Percentiles rank a stretch among this genome's conserved stretches.
These are phyloP conservation scores for Arthrobotrys musiformis DNA, from an alignment of 2,329 filamentous ascomycete genomes.

Conservation along the genomic window DNA sequence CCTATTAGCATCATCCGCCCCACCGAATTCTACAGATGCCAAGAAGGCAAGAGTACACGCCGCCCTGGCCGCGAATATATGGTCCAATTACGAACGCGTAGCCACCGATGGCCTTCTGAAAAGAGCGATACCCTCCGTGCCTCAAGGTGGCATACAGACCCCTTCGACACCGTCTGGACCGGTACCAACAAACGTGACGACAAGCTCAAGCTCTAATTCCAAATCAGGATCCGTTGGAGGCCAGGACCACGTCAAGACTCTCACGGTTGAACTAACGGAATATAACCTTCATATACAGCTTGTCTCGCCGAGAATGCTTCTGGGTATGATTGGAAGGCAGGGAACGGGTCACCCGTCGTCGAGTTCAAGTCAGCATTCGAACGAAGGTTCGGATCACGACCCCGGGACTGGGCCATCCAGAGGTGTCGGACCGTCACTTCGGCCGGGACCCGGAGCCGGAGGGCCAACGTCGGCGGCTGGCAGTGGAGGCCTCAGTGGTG, in stretches of 20 bases:
- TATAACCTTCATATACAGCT: slow-evolving; percentile 59
- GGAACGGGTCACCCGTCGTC: slow-evolving; percentile 56
- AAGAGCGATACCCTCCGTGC: slow-evolving; percentile 48
- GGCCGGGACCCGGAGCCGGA: slow-evolving; percentile 23
- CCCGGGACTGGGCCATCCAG: slow-evolving; percentile 44
- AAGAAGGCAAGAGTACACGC: slow-evolving; percentile 59
- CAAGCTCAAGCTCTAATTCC: background rate
- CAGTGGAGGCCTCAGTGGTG: slow-evolving; percentile 48
- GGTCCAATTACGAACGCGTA: slow-evolving; percentile 58
- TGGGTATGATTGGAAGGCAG: slow-evolving; percentile 59
- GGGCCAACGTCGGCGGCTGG: slow-evolving; percentile 48
- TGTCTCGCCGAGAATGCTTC: slow-evolving; percentile 57
- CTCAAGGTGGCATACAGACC: slow-evolving; percentile 22
- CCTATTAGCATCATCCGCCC: slow-evolving; percentile 58
- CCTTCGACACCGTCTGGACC: slow-evolving; percentile 23
- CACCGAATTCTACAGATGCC: slow-evolving; percentile 58
- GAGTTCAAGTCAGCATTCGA: slow-evolving; percentile 58
- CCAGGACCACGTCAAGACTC: slow-evolving; percentile 56
- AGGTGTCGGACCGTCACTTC: slow-evolving; percentile 38
- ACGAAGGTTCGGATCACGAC: slow-evolving; percentile 55
- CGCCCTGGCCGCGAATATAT: slow-evolving; percentile 59
- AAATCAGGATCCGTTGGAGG: slow-evolving; percentile 1
- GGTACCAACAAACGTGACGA: background rate
- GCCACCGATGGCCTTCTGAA: slow-evolving; percentile 58
- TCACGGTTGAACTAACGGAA: slow-evolving; percentile 59